Conservation (phyloP, 768 basidiomycete genomes). For the Boletus reticuloceps region DNA sequence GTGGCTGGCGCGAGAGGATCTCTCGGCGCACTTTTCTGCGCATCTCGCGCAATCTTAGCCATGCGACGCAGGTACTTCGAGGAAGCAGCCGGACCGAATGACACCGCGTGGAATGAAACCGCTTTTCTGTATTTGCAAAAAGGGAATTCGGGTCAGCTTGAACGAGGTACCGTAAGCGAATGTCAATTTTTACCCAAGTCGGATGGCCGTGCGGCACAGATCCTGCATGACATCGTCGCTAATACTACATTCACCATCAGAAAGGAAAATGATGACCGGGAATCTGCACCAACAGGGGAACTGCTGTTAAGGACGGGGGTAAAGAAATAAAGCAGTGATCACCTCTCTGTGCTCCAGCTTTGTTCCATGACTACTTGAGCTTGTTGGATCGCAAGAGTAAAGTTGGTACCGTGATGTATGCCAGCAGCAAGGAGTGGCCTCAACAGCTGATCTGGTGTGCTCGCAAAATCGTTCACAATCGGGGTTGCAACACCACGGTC, state of each 20-base stretch:
- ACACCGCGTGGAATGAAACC: slow-evolving; percentile 56
- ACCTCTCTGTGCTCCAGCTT: slow-evolving; percentile 54
- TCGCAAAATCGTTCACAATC: slow-evolving; percentile 46
- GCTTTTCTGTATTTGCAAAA: slow-evolving; percentile 38
- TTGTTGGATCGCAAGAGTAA: slow-evolving; percentile 36
- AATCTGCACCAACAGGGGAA: slow-evolving; percentile 1
- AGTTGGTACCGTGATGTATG: slow-evolving; percentile 43
- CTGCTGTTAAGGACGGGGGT: not conserved
- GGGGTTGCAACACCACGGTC: slow-evolving; percentile 18
- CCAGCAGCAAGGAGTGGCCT: slow-evolving; percentile 32
- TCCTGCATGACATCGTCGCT: slow-evolving; percentile 37
- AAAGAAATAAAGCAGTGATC: not conserved
- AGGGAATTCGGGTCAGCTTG: not conserved
- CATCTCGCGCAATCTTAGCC: slow-evolving; percentile 48
- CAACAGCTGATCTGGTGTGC: slow-evolving; percentile 45
- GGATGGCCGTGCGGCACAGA: slow-evolving; percentile 41
- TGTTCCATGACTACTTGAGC: slow-evolving; percentile 40
- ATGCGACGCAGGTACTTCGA: slow-evolving; percentile 41
- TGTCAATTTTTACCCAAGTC: slow-evolving; percentile 37
- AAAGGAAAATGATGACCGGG: slow-evolving; percentile 34
- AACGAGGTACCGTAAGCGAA: fast-evolving
- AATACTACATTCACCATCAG: slow-evolving; percentile 48
- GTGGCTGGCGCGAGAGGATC: slow-evolving; percentile 36
- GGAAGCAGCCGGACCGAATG: slow-evolving; percentile 41
- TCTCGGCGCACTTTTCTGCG: slow-evolving; percentile 42